phyloP scores from a whole-genome alignment of 768 basidiomycete species.

The Glaciozyma antarctica region DNA sequence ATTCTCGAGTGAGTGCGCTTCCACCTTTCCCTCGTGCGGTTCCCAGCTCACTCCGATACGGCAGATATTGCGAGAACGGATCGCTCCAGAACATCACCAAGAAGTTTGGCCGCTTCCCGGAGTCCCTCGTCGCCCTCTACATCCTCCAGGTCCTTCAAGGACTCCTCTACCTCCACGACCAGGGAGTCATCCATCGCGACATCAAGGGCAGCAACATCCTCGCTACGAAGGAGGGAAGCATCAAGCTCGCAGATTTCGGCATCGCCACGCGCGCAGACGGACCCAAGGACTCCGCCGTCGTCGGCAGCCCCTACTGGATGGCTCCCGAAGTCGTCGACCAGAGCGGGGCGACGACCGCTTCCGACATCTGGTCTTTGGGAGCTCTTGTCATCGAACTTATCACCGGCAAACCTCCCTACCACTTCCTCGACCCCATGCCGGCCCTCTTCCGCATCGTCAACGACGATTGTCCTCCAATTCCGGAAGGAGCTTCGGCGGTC shows the following conservation, averaged over 20 bases:
- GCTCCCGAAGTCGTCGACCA: conserved; percentile 99
- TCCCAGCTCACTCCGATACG: background rate
- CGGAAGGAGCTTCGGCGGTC: conserved; percentile 82
- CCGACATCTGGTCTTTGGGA: conserved; percentile 85
- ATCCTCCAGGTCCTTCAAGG: conserved; percentile 94
- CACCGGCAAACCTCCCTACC: conserved; percentile 86
- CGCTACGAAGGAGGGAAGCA: conserved; percentile 95
- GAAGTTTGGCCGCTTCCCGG: conserved; percentile 96
- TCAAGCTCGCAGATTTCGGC: conserved; percentile 98
- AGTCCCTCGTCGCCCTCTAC: conserved; percentile 90
- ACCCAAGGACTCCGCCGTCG: conserved; percentile 78
- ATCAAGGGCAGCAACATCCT: conserved; percentile 99
- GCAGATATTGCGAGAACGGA: conserved; percentile 90
- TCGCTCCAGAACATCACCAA: conserved; percentile 91
- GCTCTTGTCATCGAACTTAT: conserved; percentile 95
- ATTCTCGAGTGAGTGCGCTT: conserved; percentile 76
- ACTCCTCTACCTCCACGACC: conserved; percentile 91
- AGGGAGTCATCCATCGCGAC: conserved; percentile 97
- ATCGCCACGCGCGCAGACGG: conserved; percentile 74
- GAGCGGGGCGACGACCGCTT: conserved; percentile 89
- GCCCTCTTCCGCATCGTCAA: conserved; percentile 97
- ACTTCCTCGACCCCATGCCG: conserved; percentile 93
- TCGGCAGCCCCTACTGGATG: conserved; percentile 99
- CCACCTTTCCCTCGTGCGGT: background rate
- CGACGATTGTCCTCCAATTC: conserved; percentile 93